Evolutionary conservation across 2,329 filamentous ascomycete species (phyloP).

Genomic region (Aspergillus ochraceoroseus): DNA sequence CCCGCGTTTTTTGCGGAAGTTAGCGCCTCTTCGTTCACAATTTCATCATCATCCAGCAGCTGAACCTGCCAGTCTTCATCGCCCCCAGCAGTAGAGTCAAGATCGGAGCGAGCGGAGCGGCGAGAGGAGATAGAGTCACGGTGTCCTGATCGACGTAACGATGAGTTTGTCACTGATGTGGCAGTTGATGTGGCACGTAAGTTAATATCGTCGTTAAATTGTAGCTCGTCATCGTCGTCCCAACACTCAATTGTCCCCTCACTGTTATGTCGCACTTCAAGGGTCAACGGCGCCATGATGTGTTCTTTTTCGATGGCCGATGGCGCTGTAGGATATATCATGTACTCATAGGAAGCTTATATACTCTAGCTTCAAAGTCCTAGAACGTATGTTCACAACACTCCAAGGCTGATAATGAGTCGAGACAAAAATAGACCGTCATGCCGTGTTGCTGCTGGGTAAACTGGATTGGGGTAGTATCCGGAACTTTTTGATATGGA

Average conservation of each 20-base stretch:
- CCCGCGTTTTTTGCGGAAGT: constrained; percentile 80
- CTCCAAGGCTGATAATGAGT: constrained; percentile 21
- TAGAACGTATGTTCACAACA: constrained; percentile 21
- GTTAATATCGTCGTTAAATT: constrained; percentile 45
- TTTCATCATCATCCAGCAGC: constrained; percentile 77
- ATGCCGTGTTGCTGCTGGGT: constrained; percentile 23
- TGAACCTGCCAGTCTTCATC: constrained; percentile 88
- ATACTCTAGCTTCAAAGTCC: constrained; percentile 3
- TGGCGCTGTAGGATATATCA: constrained; percentile 1
- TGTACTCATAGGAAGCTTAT: constrained; percentile 3
- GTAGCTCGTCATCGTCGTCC: constrained; percentile 48
- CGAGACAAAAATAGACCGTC: constrained; percentile 24
- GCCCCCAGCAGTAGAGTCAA: constrained; percentile 64
- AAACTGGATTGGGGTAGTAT: background rate
- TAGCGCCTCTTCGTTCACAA: constrained; percentile 78
- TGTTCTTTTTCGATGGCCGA: background rate
- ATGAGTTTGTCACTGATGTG: constrained; percentile 44
- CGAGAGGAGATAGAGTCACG: constrained; percentile 79
- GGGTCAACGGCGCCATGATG: constrained; percentile 38
- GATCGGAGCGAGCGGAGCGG: constrained; percentile 74
- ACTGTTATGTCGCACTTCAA: constrained; percentile 31
- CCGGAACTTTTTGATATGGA: background rate
- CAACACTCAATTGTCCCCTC: constrained; percentile 46
- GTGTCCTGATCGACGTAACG: constrained; percentile 44
- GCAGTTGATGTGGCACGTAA: constrained; percentile 44